These are phyloP conservation scores for Bauhinia variegata DNA, from an alignment of 306 rosid genomes.

Conservation along the genomic window DNA sequence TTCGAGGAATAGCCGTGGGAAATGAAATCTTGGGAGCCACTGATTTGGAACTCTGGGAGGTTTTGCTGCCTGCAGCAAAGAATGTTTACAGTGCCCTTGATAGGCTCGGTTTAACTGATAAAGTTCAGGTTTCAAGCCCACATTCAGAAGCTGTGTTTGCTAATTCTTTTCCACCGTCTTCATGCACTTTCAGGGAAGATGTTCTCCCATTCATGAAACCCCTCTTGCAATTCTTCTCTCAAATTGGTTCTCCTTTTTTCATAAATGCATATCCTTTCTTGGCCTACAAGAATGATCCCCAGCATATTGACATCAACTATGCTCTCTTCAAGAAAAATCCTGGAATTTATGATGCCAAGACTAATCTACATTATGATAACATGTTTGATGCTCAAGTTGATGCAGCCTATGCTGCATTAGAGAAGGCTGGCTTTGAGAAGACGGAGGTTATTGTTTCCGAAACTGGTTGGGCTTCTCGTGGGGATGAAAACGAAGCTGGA, in stretches of 20 bases:
- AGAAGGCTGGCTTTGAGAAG: conserved; percentile 69
- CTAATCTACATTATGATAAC: conserved; percentile 76
- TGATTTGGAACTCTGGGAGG: conserved; percentile 67
- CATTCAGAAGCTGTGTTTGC: conserved; percentile 94
- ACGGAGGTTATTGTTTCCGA: conserved; percentile 84
- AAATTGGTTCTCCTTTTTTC: conserved; percentile 76
- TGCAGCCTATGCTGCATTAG: conserved; percentile 85
- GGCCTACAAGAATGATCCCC: conserved; percentile 84
- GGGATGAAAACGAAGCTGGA: conserved; percentile 76
- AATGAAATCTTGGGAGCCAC: conserved; percentile 76
- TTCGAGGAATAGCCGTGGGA: conserved; percentile 78
- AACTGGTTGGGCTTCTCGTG: conserved; percentile 93
- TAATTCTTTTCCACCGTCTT: conserved; percentile 82
- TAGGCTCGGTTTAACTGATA: conserved; percentile 47
- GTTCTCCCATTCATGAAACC: conserved; percentile 68
- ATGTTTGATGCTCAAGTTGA: conserved; percentile 88
- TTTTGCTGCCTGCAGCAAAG: conserved; percentile 67
- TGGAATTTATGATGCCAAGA: conserved; percentile 75
- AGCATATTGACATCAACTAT: conserved; percentile 77
- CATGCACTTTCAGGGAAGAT: conserved; percentile 78
- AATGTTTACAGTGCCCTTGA: conserved; percentile 67
- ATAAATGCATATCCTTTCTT: conserved; percentile 94
- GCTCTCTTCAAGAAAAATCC: conserved; percentile 70
- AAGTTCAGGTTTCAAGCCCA: conserved; percentile 77
- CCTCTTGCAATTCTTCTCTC: conserved; percentile 73